Evolutionary conservation across 2,329 filamentous ascomycete genomes (phyloP).

Genomic region (Fusarium irregulare): DNA sequence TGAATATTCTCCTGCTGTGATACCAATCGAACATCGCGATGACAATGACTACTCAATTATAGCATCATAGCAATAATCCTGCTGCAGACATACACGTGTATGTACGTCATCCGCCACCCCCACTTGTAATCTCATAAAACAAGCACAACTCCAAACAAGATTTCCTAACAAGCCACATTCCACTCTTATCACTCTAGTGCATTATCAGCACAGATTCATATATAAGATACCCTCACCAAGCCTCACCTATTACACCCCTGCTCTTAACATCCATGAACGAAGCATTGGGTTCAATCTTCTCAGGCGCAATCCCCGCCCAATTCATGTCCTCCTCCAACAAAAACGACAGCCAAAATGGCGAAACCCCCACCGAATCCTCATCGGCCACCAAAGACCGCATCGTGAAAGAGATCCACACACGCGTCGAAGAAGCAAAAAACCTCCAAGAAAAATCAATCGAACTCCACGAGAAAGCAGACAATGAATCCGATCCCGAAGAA

Average conservation of each 20-base stretch:
- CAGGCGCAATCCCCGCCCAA: constrained; percentile 23
- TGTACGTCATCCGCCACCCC: constrained; percentile 34
- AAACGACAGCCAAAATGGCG: too few species aligned
- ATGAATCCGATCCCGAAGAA: constrained; percentile 12
- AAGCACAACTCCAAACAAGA: constrained; percentile 14
- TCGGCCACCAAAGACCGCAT: constrained; percentile 28
- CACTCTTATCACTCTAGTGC: not conserved
- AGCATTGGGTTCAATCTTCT: constrained; percentile 22
- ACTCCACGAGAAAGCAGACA: constrained; percentile 34
- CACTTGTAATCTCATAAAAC: constrained; percentile 16
- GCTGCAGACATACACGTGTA: not conserved
- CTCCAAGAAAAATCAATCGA: constrained; percentile 31
- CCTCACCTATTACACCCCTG: not conserved
- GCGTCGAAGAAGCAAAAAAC: constrained; percentile 32
- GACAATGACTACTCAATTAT: not conserved
- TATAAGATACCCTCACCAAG: too few species aligned
- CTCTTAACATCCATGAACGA: constrained; percentile 13
- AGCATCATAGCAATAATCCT: constrained; percentile 17
- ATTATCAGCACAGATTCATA: too few species aligned
- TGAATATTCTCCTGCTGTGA: not conserved
- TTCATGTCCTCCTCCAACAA: constrained; percentile 17
- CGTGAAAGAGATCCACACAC: constrained; percentile 24
- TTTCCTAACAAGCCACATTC: constrained; percentile 23
- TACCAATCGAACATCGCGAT: not conserved
- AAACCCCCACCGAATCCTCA: not conserved